Percentiles rank a stretch among this genome's conserved stretches.
These are phyloP conservation scores for Cyclanthera cordifolia DNA, from an alignment of 306 rosid genomes.

Conservation along the genomic window DNA sequence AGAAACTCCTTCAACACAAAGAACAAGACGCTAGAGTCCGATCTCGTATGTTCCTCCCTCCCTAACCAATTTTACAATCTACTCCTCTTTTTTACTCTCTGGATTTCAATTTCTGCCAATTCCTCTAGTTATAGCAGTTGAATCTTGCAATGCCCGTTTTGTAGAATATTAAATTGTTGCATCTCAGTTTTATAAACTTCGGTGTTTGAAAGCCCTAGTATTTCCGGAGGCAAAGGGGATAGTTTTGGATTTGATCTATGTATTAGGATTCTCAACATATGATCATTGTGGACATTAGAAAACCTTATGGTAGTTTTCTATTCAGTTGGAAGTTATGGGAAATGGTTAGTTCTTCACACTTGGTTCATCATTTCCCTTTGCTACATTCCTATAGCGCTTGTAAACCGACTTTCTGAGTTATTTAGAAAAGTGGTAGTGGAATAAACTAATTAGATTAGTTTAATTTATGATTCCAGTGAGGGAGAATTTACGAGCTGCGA, in stretches of 20 bases:
- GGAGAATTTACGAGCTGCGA: slow-evolving; percentile 61
- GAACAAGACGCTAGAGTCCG: slow-evolving; percentile 81
- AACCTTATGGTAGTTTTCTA: not conserved
- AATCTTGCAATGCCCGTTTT: not conserved
- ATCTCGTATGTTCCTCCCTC: slow-evolving; percentile 44
- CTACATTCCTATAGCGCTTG: too few species aligned
- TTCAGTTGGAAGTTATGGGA: not conserved
- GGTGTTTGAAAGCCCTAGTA: not conserved
- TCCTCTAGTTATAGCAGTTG: not conserved
- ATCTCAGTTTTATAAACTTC: not conserved
- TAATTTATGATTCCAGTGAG: slow-evolving; percentile 40
- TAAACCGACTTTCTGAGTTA: not conserved
- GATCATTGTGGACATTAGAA: not conserved
- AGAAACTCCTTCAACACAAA: slow-evolving; percentile 76
- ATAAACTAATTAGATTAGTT: not conserved
- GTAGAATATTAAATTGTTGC: not conserved
- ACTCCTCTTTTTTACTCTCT: not conserved
- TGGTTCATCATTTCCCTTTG: not conserved
- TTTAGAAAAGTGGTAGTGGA: not conserved
- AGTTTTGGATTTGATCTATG: not conserved
- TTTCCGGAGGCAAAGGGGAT: not conserved
- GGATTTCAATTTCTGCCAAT: not conserved
- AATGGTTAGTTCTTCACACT: not conserved
- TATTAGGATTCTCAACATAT: not conserved
- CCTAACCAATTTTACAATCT: slow-evolving; percentile 9